Conservation (phyloP, 1,284 basidiomycete genomes). For the Cystobasidiaceae sp. region DNA sequence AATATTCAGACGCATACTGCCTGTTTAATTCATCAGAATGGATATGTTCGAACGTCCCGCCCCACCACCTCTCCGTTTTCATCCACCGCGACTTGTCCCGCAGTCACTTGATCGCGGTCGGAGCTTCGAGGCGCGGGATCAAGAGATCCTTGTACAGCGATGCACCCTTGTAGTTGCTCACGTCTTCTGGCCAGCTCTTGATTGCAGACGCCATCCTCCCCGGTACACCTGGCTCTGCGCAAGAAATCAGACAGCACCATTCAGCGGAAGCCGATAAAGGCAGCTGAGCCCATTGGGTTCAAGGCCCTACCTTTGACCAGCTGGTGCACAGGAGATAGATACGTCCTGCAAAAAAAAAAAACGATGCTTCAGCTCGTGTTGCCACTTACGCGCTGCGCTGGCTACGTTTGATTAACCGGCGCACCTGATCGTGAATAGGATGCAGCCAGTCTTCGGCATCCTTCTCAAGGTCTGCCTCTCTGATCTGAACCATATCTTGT, state of each 20-base stretch:
- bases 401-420: neutral
- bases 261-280: too few relatives aligned
- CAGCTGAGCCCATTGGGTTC: too few relatives aligned
- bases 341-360: slow-evolving; percentile 49
- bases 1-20: neutral
- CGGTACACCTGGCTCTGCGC: slow-evolving; percentile 60
- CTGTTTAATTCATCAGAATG: neutral
- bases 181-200: slow-evolving; percentile 62
- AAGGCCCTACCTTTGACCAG: slow-evolving; percentile 47
- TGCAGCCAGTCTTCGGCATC: slow-evolving; percentile 52
- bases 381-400: neutral
- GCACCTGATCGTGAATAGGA: slow-evolving; percentile 66
- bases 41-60: neutral
- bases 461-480: slow-evolving; percentile 70
- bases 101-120: slow-evolving; percentile 48
- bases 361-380: neutral
- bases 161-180: slow-evolving; percentile 56
- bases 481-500: slow-evolving; percentile 56
- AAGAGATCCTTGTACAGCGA: slow-evolving; percentile 52
- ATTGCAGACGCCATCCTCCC: slow-evolving; percentile 64
- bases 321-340: slow-evolving; percentile 59
- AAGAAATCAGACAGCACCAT: too few relatives aligned
- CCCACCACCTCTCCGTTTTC: slow-evolving; percentile 22
- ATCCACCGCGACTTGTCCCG: slow-evolving; percentile 40
- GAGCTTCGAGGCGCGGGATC: slow-evolving; percentile 53